These are phyloP conservation scores for Salpingoeca rosetta DNA, from an alignment of 78 protist genomes.

Conservation along the genomic window DNA sequence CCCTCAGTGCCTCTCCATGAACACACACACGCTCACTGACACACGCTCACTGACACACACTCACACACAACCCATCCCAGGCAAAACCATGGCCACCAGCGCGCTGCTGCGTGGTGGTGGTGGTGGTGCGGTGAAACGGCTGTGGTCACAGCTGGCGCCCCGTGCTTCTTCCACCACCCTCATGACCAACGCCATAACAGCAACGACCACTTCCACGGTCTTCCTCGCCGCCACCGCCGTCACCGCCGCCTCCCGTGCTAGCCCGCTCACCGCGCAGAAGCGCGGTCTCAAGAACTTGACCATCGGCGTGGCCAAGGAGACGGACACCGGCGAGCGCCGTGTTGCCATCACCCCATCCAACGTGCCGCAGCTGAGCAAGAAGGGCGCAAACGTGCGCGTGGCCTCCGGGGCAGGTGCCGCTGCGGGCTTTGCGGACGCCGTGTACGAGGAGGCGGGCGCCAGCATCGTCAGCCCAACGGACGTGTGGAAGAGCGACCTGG, in stretches of 20 bases:
- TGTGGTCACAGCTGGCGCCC: neutral
- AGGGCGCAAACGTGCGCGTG: constrained; percentile 22
- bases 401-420: constrained; percentile 29
- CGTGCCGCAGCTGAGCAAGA: constrained; percentile 9
- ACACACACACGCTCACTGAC: no score
- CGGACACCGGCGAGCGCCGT: constrained; percentile 10
- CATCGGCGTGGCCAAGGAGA: constrained; percentile 34
- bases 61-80: no score
- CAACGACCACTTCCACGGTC: neutral
- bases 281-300: neutral
- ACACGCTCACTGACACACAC: no score
- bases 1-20: no score
- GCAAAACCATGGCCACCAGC: no score
- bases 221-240: neutral
- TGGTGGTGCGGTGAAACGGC: no score
- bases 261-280: neutral
- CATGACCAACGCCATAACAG: no score
- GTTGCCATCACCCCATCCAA: constrained; percentile 28
- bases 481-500: constrained; percentile 38
- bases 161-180: neutral
- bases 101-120: no score
- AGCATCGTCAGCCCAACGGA: constrained; percentile 5
- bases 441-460: constrained; percentile 20
- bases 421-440: constrained; percentile 22
- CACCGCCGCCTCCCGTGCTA: neutral